Conservation (phyloP, 208 protist genomes). For the Leishmania martiniquensis region DNA sequence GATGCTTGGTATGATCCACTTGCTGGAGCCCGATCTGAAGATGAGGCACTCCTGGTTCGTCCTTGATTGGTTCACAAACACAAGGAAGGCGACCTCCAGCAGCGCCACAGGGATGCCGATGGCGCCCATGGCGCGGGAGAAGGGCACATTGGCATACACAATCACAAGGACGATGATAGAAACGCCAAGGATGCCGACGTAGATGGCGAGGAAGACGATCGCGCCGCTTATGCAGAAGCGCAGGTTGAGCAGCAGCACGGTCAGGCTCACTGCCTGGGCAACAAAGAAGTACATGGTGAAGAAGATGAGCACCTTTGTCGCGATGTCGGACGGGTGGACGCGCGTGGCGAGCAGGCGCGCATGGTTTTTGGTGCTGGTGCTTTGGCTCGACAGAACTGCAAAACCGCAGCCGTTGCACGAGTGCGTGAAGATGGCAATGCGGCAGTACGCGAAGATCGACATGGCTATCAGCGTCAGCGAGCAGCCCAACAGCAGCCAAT, state of each 20-base stretch:
- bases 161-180: constrained; percentile 34
- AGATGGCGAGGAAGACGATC: constrained; percentile 40
- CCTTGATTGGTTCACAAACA: constrained; percentile 14
- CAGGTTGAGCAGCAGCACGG: constrained; percentile 50
- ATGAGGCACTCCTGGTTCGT: constrained; percentile 26
- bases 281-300: constrained; percentile 29
- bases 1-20: constrained; percentile 40
- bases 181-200: constrained; percentile 31
- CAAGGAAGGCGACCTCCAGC: constrained; percentile 50
- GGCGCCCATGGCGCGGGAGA: constrained; percentile 37
- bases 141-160: constrained; percentile 37
- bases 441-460: constrained; percentile 60
- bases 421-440: constrained; percentile 56
- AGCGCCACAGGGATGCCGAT: constrained; percentile 34
- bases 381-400: constrained; percentile 45
- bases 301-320: constrained; percentile 28
- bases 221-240: constrained; percentile 21
- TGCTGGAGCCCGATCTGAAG: constrained; percentile 24
- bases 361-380: constrained; percentile 3
- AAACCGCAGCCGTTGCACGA: constrained; percentile 80
- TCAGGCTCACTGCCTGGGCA: constrained; percentile 25
- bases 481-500: constrained; percentile 47
- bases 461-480: constrained; percentile 48
- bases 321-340: constrained; percentile 26
- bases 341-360: constrained; percentile 11